Conservation (phyloP, 345 rosid genomes). For the Eutrema heterophyllum region DNA sequence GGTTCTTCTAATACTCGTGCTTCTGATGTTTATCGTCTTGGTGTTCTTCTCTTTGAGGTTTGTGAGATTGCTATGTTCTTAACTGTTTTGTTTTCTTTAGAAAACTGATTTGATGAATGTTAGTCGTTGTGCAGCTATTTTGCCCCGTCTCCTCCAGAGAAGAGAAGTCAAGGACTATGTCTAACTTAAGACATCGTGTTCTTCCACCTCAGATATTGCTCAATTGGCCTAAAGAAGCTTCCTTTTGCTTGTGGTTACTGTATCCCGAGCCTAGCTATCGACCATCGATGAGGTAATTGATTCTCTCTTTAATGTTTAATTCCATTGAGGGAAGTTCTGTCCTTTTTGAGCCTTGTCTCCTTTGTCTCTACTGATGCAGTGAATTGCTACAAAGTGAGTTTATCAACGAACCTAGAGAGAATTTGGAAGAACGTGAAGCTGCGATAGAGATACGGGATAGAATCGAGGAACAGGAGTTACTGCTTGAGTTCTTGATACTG, state of each 20-base stretch:
- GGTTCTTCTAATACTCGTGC: slow-evolving; percentile 58
- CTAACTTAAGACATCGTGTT: slow-evolving; percentile 86
- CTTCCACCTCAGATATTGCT: slow-evolving; percentile 89
- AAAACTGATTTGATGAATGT: slow-evolving; percentile 32
- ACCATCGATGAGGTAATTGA: slow-evolving; percentile 44
- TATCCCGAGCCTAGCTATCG: slow-evolving; percentile 84
- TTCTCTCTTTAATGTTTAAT: not conserved
- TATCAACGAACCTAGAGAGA: slow-evolving; percentile 66
- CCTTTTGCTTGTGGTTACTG: slow-evolving; percentile 86
- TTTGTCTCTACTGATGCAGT: slow-evolving; percentile 31
- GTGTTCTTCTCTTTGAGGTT: slow-evolving; percentile 93
- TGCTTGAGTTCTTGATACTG: slow-evolving; percentile 72
- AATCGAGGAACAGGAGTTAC: slow-evolving; percentile 75
- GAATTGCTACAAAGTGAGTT: slow-evolving; percentile 78
- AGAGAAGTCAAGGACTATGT: slow-evolving; percentile 78
- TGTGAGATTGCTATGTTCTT: slow-evolving; percentile 26
- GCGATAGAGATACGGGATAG: slow-evolving; percentile 65
- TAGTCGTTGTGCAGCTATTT: slow-evolving; percentile 44
- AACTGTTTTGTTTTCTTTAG: slow-evolving; percentile 11
- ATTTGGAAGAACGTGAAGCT: slow-evolving; percentile 79
- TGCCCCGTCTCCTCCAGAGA: slow-evolving; percentile 61
- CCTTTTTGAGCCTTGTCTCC: not conserved
- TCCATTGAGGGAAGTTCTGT: not conserved
- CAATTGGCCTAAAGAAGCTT: slow-evolving; percentile 87
- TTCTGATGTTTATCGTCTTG: slow-evolving; percentile 85